These are phyloP conservation scores for Parathielavia hyrcaniae DNA, from an alignment of 495 filamentous ascomycete species.

Conservation along the genomic window DNA sequence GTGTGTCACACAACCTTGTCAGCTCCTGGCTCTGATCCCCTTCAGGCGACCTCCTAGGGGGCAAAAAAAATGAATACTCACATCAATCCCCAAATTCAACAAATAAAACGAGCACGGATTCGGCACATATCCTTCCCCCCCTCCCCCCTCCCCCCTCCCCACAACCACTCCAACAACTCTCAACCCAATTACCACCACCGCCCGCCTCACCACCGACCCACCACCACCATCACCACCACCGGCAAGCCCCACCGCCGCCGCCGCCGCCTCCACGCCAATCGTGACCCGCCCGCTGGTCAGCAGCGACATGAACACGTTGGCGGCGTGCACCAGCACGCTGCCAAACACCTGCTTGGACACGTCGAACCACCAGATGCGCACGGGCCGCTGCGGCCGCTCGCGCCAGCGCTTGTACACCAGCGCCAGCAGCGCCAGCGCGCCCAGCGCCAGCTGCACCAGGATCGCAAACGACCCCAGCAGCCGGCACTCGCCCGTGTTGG, in stretches of 20 bases:
- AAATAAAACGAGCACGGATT: slow-evolving; percentile 97
- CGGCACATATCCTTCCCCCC: slow-evolving; percentile 52
- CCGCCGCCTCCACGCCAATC: slow-evolving; percentile 30
- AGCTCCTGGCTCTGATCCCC: background rate
- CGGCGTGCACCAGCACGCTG: slow-evolving; percentile 78
- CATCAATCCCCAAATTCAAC: slow-evolving; percentile 89
- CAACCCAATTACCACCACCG: slow-evolving; percentile 27
- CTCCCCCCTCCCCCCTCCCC: slow-evolving; percentile 23
- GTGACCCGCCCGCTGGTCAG: slow-evolving; percentile 73
- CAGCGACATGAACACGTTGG: slow-evolving; percentile 94
- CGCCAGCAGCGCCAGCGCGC: slow-evolving; percentile 70
- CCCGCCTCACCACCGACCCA: slow-evolving; percentile 16
- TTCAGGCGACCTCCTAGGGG: background rate
- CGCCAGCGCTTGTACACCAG: slow-evolving; percentile 90
- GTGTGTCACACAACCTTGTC: background rate
- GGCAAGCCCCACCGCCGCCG: slow-evolving; percentile 1
- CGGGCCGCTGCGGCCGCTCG: slow-evolving; percentile 81
- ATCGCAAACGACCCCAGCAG: slow-evolving; percentile 83
- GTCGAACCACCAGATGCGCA: slow-evolving; percentile 96
- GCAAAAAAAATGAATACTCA: slow-evolving; percentile 51
- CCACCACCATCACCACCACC: too few species aligned
- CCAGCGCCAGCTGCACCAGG: slow-evolving; percentile 82
- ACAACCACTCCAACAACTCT: slow-evolving; percentile 18
- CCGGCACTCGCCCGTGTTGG: slow-evolving; percentile 60
- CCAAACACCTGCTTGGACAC: slow-evolving; percentile 97